Conservation (phyloP, 306 rosid species). For the Luffa aegyptiaca region DNA sequence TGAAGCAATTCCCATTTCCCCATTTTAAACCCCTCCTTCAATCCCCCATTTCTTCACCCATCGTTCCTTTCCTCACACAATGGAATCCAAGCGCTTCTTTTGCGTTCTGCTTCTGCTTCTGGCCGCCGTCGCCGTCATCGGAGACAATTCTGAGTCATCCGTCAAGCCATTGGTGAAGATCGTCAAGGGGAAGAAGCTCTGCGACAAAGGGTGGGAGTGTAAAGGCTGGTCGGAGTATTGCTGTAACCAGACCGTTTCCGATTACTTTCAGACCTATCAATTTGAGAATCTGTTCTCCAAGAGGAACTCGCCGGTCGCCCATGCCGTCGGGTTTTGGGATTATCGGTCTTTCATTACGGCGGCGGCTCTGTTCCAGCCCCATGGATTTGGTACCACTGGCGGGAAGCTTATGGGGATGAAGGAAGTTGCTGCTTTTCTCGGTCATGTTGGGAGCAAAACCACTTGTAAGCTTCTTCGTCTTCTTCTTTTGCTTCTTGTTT, state of each 20-base stretch:
- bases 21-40: constrained; percentile 13
- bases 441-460: constrained; percentile 85
- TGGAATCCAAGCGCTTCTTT: constrained; percentile 35
- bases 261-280: constrained; percentile 68
- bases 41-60: not conserved
- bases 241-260: constrained; percentile 66
- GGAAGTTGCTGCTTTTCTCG: constrained; percentile 79
- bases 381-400: constrained; percentile 87
- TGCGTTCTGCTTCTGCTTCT: constrained; percentile 26
- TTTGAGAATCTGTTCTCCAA: constrained; percentile 77
- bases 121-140: constrained; percentile 14
- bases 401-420: constrained; percentile 57
- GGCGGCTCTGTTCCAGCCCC: constrained; percentile 53
- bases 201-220: constrained; percentile 89
- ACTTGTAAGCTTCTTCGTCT: constrained; percentile 36
- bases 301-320: constrained; percentile 69
- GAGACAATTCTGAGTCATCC: constrained; percentile 7
- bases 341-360: constrained; percentile 69
- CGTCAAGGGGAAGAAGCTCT: constrained; percentile 60
- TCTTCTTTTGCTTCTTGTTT: not conserved
- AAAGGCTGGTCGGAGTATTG: constrained; percentile 60
- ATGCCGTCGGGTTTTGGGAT: constrained; percentile 89
- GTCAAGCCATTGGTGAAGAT: constrained; percentile 58
- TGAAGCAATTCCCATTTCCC: constrained; percentile 8
- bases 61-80: not conserved